Base-by-base conservation (phyloP, 805 yeast genomes). In the Cyberlindnera suaveolens region DNA sequence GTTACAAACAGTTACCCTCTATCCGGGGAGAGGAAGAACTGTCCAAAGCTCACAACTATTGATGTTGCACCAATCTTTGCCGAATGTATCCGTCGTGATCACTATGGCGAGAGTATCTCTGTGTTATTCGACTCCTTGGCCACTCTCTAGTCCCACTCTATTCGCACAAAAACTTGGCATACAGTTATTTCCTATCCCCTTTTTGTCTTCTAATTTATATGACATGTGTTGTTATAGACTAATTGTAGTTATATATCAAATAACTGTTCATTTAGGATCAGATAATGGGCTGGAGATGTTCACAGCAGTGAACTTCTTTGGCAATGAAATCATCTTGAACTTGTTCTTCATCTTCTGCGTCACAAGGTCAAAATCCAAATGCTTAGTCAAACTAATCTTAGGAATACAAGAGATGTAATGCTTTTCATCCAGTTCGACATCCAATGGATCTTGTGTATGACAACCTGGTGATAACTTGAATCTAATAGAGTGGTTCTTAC, bases 21-120 rank as follows among this genome's bases (percentile, higher is more conserved):
- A 40, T 69, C 82, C 16, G 75, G 75, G 51, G 83, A 78, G 46
- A 72, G 76, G 53, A 72, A 70, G 41, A 72, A 70, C 39, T 73
- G 82, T 49, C 69, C 77, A 46, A 93, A 93, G 65, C 72, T 93
- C 55, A 80, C 80, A 14, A 84, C 88, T 39, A 89, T 93, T 56
- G 99, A 93, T 60, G 95, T 93, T 39, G 85, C 96, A 48, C 85
- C 96, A 16, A 89, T 93, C 42, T 85, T 93, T 60, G 98, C 98
- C 31, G 99, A 93, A 71, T 93, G 98, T 66, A 91, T 93, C 48
- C 82, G 99, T 70, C 85, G 99, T 71, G 96, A 93, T 62, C 99
- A 93, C 65, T 90, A 91, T 57, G 99, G 99, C 63, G 98, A 91
- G 70, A 84, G 95, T 56, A 90, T 91, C 49, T 86, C 96, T 34